These are phyloP conservation scores for Alternaria brassicae DNA, from an alignment of 2,329 filamentous ascomycete species.

Conservation along the genomic window DNA sequence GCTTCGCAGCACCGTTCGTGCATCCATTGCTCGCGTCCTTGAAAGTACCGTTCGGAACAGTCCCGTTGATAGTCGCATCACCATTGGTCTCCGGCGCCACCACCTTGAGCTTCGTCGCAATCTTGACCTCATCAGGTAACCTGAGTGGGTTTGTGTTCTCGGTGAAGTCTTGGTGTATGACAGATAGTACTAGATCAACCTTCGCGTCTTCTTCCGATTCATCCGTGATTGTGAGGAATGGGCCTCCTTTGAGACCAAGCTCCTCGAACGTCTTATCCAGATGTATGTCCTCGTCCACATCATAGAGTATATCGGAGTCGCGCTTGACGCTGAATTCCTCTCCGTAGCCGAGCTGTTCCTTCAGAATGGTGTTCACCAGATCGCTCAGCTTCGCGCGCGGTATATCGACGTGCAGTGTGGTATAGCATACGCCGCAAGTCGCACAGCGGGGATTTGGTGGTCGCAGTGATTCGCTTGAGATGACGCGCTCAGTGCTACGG, in stretches of 20 bases:
- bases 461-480: slow-evolving; percentile 63
- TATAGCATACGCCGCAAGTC: slow-evolving; percentile 79
- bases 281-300: slow-evolving; percentile 88
- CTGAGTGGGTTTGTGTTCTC: slow-evolving; percentile 64
- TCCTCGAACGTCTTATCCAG: slow-evolving; percentile 79
- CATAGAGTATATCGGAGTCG: slow-evolving; percentile 77
- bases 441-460: slow-evolving; percentile 81
- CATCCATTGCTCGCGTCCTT: slow-evolving; percentile 36
- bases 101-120: slow-evolving; percentile 57
- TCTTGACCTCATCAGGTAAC: slow-evolving; percentile 54
- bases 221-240: slow-evolving; percentile 83
- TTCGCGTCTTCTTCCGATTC: slow-evolving; percentile 78
- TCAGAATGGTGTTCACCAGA: slow-evolving; percentile 77
- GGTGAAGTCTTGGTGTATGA: slow-evolving; percentile 62
- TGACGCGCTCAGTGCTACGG: slow-evolving; percentile 65
- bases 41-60: slow-evolving; percentile 3
- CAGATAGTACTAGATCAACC: slow-evolving; percentile 79
- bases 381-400: slow-evolving; percentile 77
- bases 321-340: slow-evolving; percentile 82
- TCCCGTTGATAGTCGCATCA: slow-evolving; percentile 26
- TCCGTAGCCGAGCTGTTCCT: slow-evolving; percentile 74
- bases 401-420: slow-evolving; percentile 71
- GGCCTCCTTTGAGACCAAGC: slow-evolving; percentile 74
- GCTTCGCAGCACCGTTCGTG: slow-evolving; percentile 47
- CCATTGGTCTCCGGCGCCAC: slow-evolving; percentile 38